Base-by-base conservation (phyloP, 768 basidiomycete genomes). In the Kondoa subrosea region DNA sequence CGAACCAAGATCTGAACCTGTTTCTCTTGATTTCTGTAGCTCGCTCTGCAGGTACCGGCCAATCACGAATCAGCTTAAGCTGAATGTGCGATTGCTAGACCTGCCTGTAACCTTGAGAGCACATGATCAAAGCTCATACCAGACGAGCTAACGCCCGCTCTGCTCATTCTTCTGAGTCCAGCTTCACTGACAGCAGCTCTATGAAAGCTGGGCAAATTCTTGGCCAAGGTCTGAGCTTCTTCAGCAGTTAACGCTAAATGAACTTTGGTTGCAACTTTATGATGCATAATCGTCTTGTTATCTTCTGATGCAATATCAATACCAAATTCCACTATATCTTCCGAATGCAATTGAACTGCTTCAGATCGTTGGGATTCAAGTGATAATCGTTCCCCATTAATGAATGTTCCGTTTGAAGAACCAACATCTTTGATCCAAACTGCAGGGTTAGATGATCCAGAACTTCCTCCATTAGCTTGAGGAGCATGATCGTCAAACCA, bases 261-360 rank as follows among this genome's bases (percentile, higher is more conserved):
- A 34, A 91, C 91, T 31, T 89, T 87, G 2, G 93, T 91, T 12
- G 95, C 91, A 65, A 97, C 95, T 77, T 99, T 97, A 80, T 96
- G 92, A 78, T 99, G 95, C 62, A 97, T 86, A 67, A 96, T 91
- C 1, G 89, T 92, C 78, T 89, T 89, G 81, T 92, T 95, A 80
- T 99, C 95, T 75, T 99, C 95, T 70, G 89, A 88, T 66, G 95
- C 89, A 70, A 99, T 99, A 79, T 97, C 95, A 74, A 97, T 99
- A 67, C 95, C 95, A 76, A 95, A 97, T 85, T 97, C 92, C 74
- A 99, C 91, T 70, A 91, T 86, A 76, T 97, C 92, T 75, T 93
- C 92, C 61, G 84, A 86, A 79, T 96, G 91, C 56, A 99, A 84
- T 78, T 95, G 90, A 71, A 84, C 91, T 0, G 91, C 89, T 26